These are phyloP conservation scores for Dentipellis sp. DNA, from an alignment of 768 basidiomycete genomes.

Conservation along the genomic window DNA sequence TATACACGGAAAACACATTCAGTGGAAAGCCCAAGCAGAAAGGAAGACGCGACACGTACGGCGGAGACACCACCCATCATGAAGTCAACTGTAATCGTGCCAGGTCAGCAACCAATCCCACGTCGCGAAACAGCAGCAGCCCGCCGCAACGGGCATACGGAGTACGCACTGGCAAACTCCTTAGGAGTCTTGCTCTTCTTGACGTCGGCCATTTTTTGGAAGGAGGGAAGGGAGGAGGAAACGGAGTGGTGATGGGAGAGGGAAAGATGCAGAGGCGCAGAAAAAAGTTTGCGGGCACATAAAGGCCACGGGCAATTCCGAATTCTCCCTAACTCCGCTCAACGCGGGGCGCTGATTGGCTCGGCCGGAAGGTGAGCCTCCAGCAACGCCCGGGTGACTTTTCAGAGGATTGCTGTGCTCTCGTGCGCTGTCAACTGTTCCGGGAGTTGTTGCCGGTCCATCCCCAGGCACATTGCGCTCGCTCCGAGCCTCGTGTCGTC, in stretches of 20 bases:
- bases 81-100: slow-evolving; percentile 63
- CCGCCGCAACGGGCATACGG: not conserved
- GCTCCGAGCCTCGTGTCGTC: no score
- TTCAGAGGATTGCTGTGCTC: no score
- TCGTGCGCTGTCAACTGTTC: no score
- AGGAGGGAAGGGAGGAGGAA: slow-evolving; percentile 28
- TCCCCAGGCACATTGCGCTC: no score
- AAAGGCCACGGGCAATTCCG: slow-evolving; percentile 25
- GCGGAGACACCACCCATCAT: slow-evolving; percentile 95
- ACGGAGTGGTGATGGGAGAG: slow-evolving; percentile 46
- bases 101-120: slow-evolving; percentile 24
- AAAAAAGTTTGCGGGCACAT: slow-evolving; percentile 37
- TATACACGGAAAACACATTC: slow-evolving; percentile 24
- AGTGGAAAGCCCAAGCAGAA: not conserved
- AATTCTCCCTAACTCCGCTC: slow-evolving; percentile 21
- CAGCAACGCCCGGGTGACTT: no score
- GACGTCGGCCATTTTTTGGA: slow-evolving; percentile 68
- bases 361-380: not conserved
- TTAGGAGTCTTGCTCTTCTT: slow-evolving; percentile 85
- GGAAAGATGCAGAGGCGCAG: slow-evolving; percentile 26
- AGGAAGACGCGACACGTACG: slow-evolving; percentile 34
- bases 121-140: not conserved
- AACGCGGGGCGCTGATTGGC: slow-evolving; percentile 3
- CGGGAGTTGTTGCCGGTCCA: no score
- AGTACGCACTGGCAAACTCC: slow-evolving; percentile 74